Conservation (phyloP, 345 rosid genomes). For the Citrus sp. region DNA sequence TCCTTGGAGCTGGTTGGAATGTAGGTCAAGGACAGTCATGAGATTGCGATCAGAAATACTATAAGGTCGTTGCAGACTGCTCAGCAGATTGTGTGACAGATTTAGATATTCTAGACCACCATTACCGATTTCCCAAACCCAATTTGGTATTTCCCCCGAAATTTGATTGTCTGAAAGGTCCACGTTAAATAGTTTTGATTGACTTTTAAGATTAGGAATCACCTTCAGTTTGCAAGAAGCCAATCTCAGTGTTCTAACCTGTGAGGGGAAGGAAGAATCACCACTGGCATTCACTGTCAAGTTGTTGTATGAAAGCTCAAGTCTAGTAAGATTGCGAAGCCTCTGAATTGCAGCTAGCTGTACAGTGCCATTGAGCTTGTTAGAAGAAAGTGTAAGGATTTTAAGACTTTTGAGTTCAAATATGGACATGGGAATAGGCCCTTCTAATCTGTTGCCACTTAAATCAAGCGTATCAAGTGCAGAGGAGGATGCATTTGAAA, state of each 20-base stretch:
- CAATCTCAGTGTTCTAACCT: conserved; percentile 24
- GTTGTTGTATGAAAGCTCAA: conserved; percentile 40
- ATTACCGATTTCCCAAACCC: conserved; percentile 33
- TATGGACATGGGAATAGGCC: conserved; percentile 12
- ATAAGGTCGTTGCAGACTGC: conserved; percentile 7
- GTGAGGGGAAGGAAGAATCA: neutral
- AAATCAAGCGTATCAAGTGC: conserved; percentile 32
- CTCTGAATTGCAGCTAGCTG: conserved; percentile 3
- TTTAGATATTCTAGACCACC: neutral
- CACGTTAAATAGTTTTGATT: neutral
- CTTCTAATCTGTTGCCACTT: conserved; percentile 35
- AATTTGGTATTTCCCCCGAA: conserved; percentile 32
- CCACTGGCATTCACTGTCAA: conserved; percentile 21
- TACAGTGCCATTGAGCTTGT: conserved; percentile 41
- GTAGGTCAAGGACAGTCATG: conserved; percentile 18
- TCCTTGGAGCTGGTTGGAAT: conserved; percentile 28
- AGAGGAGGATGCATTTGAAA: neutral
- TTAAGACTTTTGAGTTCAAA: conserved; percentile 22
- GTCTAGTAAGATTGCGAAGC: conserved; percentile 23
- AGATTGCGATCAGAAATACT: neutral
- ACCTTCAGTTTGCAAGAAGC: conserved; percentile 37
- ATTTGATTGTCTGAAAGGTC: conserved; percentile 52
- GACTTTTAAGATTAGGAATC: conserved; percentile 37
- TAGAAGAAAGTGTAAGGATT: conserved; percentile 33
- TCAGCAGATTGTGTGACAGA: conserved; percentile 20